Evolutionary conservation across 225 moss, liverwort and hornwort genomes (phyloP), one percentile per base, ranked within the genome.

Genomic region (Bryum argenteum): DNA sequence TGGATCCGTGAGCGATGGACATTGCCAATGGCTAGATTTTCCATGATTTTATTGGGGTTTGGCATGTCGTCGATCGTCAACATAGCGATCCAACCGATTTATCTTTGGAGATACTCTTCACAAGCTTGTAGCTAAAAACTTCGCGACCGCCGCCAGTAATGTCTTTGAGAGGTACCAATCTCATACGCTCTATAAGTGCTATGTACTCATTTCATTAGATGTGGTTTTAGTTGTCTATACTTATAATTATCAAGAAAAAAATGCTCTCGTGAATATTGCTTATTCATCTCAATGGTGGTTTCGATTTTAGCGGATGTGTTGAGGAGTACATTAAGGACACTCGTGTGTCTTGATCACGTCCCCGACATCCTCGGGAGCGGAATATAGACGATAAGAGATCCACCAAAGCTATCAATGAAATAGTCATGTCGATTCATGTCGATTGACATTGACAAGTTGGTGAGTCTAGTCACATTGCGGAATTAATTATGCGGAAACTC

Each of bases 341-440:
- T 14, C 80, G n/a, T n/a, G n/a, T n/a, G 88, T 75, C 86, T 95
- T 57, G 95, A 95, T 78, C 95, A 95, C 78, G 91, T 95, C 44
- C 95, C 93, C 24, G 95, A 95, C 51, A 95, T 95, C 44, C 73
- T 91, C n/a, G n/a, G n/a, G 66, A 81, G 89, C 50, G 95, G 93
- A 28, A 91, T 53, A 80, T 75, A 72, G 95, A 95, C 82, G 95
- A 95, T 50, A 95, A 84, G n/a, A n/a, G 69, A 93, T 95, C 71
- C 95, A 95, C 59, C 89, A 95, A 70, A 92, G 88, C 64, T 95
- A 95, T 82, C 93, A 95, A n/a, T 74, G 93, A 95, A 79, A 79
- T 95, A 53, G 95, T 95, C 51, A 95, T 95, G 95, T 95, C 95
- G 95, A 93, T 85, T 88, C 93, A 45, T n/a, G n/a, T n/a, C n/a